phyloP scores from a whole-genome alignment of 148 eudicot genomes.

The Bassia scoparia region DNA sequence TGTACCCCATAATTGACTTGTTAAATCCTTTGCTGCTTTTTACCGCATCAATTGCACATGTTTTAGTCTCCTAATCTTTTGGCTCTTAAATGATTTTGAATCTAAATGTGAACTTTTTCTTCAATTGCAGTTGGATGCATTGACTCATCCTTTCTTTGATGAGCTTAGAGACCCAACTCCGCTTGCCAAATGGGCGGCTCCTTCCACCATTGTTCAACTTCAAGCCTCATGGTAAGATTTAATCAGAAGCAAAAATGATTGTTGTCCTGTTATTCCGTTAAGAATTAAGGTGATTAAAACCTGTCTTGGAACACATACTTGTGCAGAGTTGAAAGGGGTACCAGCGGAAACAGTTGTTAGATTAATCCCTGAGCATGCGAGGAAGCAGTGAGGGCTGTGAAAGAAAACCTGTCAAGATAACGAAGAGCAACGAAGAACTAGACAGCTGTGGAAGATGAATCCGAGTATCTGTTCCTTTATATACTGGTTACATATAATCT shows the following conservation, averaged over 20 bases:
- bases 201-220: conserved; percentile 63
- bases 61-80: background rate
- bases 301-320: background rate
- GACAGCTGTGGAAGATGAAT: conserved; percentile 24
- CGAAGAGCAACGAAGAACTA: conserved; percentile 17
- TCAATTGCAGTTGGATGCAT: conserved; percentile 50
- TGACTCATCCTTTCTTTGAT: conserved; percentile 57
- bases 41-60: background rate
- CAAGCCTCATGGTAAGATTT: conserved; percentile 47
- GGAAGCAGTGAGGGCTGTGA: conserved; percentile 53
- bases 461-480: conserved; percentile 12
- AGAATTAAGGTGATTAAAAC: background rate
- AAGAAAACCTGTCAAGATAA: conserved; percentile 10
- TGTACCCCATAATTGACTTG: too few species aligned
- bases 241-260: background rate
- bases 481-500: conserved; percentile 2
- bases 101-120: background rate
- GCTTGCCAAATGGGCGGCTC: conserved; percentile 55
- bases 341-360: conserved; percentile 40
- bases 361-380: conserved; percentile 59
- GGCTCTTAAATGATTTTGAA: background rate
- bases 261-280: background rate
- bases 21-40: background rate
- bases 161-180: conserved; percentile 60
- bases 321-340: conserved; percentile 53